These are phyloP conservation scores for Isoetes taiwanensis DNA, from an alignment of 75 land plant genomes.

Conservation along the genomic window DNA sequence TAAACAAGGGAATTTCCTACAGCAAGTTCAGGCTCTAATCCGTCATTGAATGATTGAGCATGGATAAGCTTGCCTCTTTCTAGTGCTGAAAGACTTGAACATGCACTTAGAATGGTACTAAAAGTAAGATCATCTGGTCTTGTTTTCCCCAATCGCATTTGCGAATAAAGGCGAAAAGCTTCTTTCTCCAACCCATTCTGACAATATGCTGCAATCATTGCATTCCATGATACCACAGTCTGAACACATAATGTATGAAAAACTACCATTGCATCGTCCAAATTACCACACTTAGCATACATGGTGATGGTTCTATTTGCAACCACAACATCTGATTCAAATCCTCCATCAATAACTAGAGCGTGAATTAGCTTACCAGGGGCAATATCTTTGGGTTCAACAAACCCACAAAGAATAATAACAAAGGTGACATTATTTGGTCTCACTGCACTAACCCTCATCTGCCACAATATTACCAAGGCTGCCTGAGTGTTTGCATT, in stretches of 20 bases:
- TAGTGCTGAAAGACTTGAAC: slow-evolving; percentile 5
- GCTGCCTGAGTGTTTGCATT: slow-evolving; percentile 24
- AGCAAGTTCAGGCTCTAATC: slow-evolving; percentile 13
- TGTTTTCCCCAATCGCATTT: slow-evolving; percentile 16
- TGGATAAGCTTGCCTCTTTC: slow-evolving; percentile 19
- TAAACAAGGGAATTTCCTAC: slow-evolving; percentile 33
- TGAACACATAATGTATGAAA: slow-evolving; percentile 32
- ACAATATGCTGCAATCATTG: slow-evolving; percentile 43
- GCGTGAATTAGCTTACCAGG: slow-evolving; percentile 34
- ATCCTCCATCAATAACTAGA: slow-evolving; percentile 14
- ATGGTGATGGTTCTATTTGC: slow-evolving; percentile 46
- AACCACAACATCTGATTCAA: slow-evolving; percentile 24
- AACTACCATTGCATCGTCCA: slow-evolving; percentile 29
- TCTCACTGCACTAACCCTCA: slow-evolving; percentile 23
- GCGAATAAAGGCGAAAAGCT: slow-evolving; percentile 16
- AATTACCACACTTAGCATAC: slow-evolving; percentile 49
- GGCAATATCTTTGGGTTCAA: slow-evolving; percentile 24
- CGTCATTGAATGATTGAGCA: slow-evolving; percentile 22
- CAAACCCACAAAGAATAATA: slow-evolving; percentile 31
- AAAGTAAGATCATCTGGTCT: slow-evolving; percentile 11
- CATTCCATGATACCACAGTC: slow-evolving; percentile 46
- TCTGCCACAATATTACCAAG: slow-evolving; percentile 21
- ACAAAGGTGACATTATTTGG: slow-evolving; percentile 46
- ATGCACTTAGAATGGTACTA: slow-evolving; percentile 15
- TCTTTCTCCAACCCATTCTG: slow-evolving; percentile 21